A percentile compares a stretch with the other conserved stretches of the same genome.
These are phyloP conservation scores for Fusarium armeniacum DNA, from an alignment of 2,329 filamentous ascomycete species.

Conservation along the genomic window DNA sequence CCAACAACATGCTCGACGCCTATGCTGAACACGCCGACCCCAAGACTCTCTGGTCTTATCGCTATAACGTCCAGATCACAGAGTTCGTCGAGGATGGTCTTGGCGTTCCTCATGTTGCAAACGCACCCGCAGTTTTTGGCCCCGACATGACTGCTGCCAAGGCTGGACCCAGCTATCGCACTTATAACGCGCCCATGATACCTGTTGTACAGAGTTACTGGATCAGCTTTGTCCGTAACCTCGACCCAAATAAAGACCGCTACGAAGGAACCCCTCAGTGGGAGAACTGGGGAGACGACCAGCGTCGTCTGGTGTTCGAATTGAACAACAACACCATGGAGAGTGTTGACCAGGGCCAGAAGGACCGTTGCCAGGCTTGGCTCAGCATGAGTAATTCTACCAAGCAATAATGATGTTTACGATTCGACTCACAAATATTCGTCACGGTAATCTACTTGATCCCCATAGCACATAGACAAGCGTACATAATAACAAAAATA, in stretches of 20 bases:
- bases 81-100: slow-evolving; percentile 55
- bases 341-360: slow-evolving; percentile 53
- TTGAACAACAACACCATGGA: slow-evolving; percentile 58
- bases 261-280: slow-evolving; percentile 57
- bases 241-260: slow-evolving; percentile 61
- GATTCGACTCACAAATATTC: slow-evolving; percentile 3
- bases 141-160: slow-evolving; percentile 52
- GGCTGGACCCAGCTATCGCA: slow-evolving; percentile 56
- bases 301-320: slow-evolving; percentile 57
- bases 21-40: slow-evolving; percentile 43
- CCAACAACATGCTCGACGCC: slow-evolving; percentile 57
- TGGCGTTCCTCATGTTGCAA: slow-evolving; percentile 65
- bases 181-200: slow-evolving; percentile 62
- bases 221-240: slow-evolving; percentile 62
- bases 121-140: slow-evolving; percentile 64
- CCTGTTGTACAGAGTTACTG: slow-evolving; percentile 65
- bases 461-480: slow-evolving; percentile 30
- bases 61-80: slow-evolving; percentile 63
- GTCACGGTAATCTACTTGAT: slow-evolving; percentile 25
- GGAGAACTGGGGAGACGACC: slow-evolving; percentile 56
- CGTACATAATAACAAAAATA: slow-evolving; percentile 1
- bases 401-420: slow-evolving; percentile 41
- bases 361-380: slow-evolving; percentile 60
- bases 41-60: slow-evolving; percentile 61
- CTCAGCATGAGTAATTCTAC: slow-evolving; percentile 52